Evolutionary conservation across 2,329 filamentous ascomycete species (phyloP).

Genomic region (Apiospora kogelbergensis): DNA sequence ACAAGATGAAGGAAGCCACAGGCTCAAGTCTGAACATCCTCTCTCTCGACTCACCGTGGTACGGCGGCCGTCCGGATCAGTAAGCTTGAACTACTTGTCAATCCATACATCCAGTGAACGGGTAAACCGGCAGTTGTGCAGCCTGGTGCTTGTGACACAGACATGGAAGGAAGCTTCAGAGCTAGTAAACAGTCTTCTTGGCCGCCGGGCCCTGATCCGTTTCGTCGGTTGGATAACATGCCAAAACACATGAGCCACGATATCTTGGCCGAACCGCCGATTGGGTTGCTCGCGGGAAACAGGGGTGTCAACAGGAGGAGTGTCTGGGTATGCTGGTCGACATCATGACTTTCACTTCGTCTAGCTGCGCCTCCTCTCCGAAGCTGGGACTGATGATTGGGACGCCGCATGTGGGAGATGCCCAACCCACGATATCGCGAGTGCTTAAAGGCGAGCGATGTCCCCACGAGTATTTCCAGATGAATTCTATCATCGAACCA

Average conservation of each 20-base stretch:
- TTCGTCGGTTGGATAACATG: neutral
- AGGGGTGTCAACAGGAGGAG: neutral
- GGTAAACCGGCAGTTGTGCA: neutral
- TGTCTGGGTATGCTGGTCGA: conserved; percentile 2
- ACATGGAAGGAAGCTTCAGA: neutral
- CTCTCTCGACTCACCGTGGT: neutral
- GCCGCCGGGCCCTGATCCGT: neutral
- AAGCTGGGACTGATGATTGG: neutral
- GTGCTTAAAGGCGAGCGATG: neutral
- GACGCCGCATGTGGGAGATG: neutral
- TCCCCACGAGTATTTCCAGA: neutral
- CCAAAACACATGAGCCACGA: neutral
- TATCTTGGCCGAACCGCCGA: neutral
- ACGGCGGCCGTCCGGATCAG: neutral
- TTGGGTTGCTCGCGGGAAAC: neutral
- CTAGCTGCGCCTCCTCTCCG: neutral
- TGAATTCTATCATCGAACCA: neutral
- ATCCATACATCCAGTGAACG: neutral
- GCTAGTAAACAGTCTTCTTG: neutral
- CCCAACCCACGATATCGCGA: neutral
- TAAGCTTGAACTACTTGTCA: neutral
- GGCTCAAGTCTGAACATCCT: neutral
- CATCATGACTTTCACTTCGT: conserved; percentile 7
- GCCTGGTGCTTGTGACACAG: neutral
- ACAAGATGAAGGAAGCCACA: neutral